Conservation (phyloP, 257 asterid genomes). For the Osmanthus fragrans region DNA sequence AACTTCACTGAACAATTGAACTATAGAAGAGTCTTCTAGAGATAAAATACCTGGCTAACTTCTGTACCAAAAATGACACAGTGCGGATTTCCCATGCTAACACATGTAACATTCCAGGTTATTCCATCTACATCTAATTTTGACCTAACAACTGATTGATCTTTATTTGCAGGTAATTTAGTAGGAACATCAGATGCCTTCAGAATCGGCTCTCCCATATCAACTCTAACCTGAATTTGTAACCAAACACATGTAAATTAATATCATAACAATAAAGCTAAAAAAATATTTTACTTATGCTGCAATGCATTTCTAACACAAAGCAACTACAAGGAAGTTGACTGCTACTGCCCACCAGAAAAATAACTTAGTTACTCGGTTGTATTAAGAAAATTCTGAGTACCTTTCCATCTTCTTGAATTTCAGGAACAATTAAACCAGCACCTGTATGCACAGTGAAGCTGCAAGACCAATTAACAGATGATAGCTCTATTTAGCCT, state of each 20-base stretch:
- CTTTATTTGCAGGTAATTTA: constrained; percentile 60
- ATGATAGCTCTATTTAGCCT: background rate
- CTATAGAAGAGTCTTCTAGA: background rate
- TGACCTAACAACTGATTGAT: constrained; percentile 64
- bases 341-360: background rate
- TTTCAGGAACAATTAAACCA: constrained; percentile 86
- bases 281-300: background rate
- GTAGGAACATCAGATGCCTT: constrained; percentile 94
- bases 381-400: constrained; percentile 8
- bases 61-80: constrained; percentile 70
- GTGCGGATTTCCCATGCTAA: constrained; percentile 95
- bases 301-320: background rate
- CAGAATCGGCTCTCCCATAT: constrained; percentile 91
- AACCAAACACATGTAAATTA: constrained; percentile 14
- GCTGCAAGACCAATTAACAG: constrained; percentile 42
- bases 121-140: constrained; percentile 60
- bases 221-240: constrained; percentile 73
- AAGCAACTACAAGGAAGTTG: background rate
- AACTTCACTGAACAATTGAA: background rate
- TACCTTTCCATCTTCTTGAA: constrained; percentile 93
- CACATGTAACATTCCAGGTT: constrained; percentile 77
- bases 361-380: background rate
- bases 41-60: constrained; percentile 41
- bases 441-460: constrained; percentile 90
- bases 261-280: constrained; percentile 2